phyloP scores from a whole-genome alignment of 768 basidiomycete genomes.

The Termitomyces sp. region DNA sequence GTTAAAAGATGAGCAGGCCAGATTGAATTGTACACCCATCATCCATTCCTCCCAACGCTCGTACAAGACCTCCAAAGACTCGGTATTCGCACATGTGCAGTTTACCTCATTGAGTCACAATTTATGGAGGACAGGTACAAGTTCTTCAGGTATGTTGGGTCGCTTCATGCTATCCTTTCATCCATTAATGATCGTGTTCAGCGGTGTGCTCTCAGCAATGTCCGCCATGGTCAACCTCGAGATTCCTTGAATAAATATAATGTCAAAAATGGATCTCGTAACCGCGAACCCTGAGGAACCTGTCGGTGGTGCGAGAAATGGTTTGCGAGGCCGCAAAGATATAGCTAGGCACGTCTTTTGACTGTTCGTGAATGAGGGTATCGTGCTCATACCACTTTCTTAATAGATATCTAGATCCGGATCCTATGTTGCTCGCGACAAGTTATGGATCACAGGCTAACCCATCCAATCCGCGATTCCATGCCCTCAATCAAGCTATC shows the following conservation, averaged over 20 bases:
- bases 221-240: slow-evolving; percentile 98
- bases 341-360: slow-evolving; percentile 64
- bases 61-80: slow-evolving; percentile 71
- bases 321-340: slow-evolving; percentile 68
- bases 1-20: slow-evolving; percentile 55
- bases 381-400: neutral
- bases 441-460: slow-evolving; percentile 56
- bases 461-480: slow-evolving; percentile 74
- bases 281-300: slow-evolving; percentile 60
- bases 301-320: slow-evolving; percentile 63
- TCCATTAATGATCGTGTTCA: slow-evolving; percentile 23
- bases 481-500: slow-evolving; percentile 91
- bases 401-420: slow-evolving; percentile 87
- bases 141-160: slow-evolving; percentile 73
- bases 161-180: neutral
- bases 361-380: neutral
- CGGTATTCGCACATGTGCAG: slow-evolving; percentile 83
- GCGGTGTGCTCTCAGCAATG: slow-evolving; percentile 97
- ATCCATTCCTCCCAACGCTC: slow-evolving; percentile 91
- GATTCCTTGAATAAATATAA: slow-evolving; percentile 94
- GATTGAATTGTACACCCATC: slow-evolving; percentile 98
- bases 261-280: slow-evolving; percentile 99
- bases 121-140: slow-evolving; percentile 99
- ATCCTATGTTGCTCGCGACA: slow-evolving; percentile 79
- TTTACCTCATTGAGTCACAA: slow-evolving; percentile 94